Conservation (phyloP, 1,139 yeast genomes). For the Geotrichum fermentans region DNA sequence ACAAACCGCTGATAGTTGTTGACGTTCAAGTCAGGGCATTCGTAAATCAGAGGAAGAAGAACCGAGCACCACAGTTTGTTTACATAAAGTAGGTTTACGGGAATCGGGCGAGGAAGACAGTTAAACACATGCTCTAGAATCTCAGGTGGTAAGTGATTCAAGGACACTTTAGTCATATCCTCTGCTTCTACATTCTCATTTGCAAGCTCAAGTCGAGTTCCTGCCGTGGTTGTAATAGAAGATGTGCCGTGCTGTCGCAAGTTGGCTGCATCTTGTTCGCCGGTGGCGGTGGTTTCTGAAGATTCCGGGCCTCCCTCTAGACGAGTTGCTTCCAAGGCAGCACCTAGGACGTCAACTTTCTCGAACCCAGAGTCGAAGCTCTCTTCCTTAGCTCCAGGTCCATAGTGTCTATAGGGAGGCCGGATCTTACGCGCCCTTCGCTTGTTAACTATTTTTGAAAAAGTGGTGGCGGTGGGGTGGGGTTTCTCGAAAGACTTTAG, state of each 20-base stretch:
- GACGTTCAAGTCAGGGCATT: constrained; percentile 57
- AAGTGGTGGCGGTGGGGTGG: constrained; percentile 3
- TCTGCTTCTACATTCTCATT: constrained; percentile 23
- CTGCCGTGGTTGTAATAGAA: too few relatives aligned
- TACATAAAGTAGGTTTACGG: constrained; percentile 51
- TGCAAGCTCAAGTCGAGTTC: too few relatives aligned
- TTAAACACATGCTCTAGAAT: constrained; percentile 51
- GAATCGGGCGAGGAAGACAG: constrained; percentile 41
- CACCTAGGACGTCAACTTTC: constrained; percentile 29
- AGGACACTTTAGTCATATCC: constrained; percentile 5
- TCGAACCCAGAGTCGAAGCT: constrained; percentile 21
- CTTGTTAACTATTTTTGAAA: constrained; percentile 67
- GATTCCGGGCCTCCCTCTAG: constrained; percentile 19
- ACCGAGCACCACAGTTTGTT: constrained; percentile 56
- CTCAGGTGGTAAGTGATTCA: constrained; percentile 50
- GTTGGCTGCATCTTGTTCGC: constrained; percentile 17
- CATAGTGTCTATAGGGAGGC: constrained; percentile 72
- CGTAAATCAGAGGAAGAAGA: constrained; percentile 60
- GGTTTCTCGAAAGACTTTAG: not conserved
- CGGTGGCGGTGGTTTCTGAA: constrained; percentile 22
- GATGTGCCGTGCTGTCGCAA: too few relatives aligned
- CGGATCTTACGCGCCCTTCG: constrained; percentile 76
- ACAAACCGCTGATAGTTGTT: constrained; percentile 70
- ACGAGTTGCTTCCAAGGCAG: constrained; percentile 30
- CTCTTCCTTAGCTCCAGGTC: constrained; percentile 46